phyloP scores from a whole-genome alignment of 768 basidiomycete genomes.

The Pluteus cervinus region DNA sequence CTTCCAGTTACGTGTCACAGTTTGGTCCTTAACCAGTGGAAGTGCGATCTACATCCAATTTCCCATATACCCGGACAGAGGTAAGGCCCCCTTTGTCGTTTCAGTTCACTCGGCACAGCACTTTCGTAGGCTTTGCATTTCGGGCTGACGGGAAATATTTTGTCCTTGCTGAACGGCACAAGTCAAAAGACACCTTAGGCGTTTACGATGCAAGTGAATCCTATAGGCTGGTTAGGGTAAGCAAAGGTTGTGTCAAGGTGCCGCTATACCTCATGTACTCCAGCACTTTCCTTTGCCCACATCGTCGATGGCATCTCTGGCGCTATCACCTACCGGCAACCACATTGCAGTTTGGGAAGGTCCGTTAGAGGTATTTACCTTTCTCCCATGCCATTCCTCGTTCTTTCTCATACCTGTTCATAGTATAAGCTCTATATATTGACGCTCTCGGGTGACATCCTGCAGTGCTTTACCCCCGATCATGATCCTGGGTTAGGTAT shows the following conservation, averaged over 20 bases:
- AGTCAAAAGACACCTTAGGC: conserved; percentile 82
- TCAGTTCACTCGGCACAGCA: background rate
- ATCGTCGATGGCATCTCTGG: conserved; percentile 59
- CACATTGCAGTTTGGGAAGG: conserved; percentile 81
- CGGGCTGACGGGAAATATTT: conserved; percentile 80
- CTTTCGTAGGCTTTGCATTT: conserved; percentile 62
- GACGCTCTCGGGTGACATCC: conserved; percentile 55
- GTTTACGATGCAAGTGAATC: conserved; percentile 71
- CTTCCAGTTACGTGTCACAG: conserved; percentile 70
- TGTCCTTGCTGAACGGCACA: conserved; percentile 81
- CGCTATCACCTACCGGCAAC: conserved; percentile 73
- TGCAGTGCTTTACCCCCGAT: conserved; percentile 64
- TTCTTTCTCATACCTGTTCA: conserved; percentile 4
- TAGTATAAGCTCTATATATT: conserved; percentile 77
- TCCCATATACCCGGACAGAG: conserved; percentile 76
- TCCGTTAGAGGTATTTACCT: conserved; percentile 57
- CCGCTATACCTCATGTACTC: conserved; percentile 1
- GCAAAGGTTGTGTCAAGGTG: conserved; percentile 14
- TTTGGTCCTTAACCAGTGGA: conserved; percentile 79
- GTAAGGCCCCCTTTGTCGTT: conserved; percentile 32
- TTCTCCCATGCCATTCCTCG: background rate
- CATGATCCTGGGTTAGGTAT: conserved; percentile 84
- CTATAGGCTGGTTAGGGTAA: conserved; percentile 70
- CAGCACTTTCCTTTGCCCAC: conserved; percentile 87
- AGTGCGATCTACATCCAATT: conserved; percentile 80